Evolutionary conservation across 257 asterid species (phyloP), one percentile per base, ranked within the genome.

Genomic region (Przewalskia tangutica): DNA sequence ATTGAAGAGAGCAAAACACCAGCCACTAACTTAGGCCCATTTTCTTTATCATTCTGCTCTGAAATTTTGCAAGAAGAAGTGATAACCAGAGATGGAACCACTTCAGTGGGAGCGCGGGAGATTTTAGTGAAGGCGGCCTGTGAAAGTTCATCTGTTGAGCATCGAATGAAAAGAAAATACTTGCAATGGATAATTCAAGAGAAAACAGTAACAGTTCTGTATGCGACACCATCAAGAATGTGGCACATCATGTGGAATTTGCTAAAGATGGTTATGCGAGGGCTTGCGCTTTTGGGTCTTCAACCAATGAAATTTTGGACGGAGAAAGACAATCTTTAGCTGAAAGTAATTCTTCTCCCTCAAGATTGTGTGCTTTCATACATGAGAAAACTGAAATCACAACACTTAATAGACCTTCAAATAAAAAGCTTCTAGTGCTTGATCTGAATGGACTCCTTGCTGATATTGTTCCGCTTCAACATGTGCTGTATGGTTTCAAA

Each of bases 341-440:
- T 75, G 80, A 75, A 75, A 51, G 10, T 27, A 48, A 16, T 50
- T 59, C 82, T 53, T 60, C 86, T 4, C 75, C 65, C 46, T 75
- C 81, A 59, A 83, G 11, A 56, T 66, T 58, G 82, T 86, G 84
- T 63, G 83, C 79, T 71, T 51, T 64, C 18, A 77, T 82, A 42
- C 84, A 50, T 81, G 86, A 17, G 56, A 48, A 67, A 34, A 76
- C 89, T 53, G 77, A 85, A 84, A 44, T 9, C 76, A 81, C 70
- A 44, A 82, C 82, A 77, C 79, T 68, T 79, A 18, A 81, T 40
- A 51, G 77, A 54, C 77, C 55, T 82, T 63, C 77, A 6, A 81
- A 70, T 79, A 94, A 89, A 87, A 94, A 94, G 86, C 97, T 93
- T 85, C 97, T 94, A 65, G 98, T 94, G 46, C 98, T 94, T 81